Conservation (phyloP, 2,329 filamentous ascomycete species). For the Fusarium burgessii region DNA sequence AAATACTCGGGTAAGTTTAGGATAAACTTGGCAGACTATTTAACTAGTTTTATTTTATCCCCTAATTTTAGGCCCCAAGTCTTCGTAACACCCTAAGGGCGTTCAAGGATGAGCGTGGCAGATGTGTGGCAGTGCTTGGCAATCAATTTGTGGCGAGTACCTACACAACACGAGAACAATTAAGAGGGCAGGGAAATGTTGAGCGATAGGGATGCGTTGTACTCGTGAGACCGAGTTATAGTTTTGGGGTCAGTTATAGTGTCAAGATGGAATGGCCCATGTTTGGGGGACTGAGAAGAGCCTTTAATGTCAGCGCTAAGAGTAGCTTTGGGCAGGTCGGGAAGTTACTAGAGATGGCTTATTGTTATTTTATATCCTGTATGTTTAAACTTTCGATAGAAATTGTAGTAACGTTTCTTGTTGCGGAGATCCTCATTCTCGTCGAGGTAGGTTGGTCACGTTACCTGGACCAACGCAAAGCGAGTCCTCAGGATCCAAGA, state of each 20-base stretch:
- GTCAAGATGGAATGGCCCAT: not conserved
- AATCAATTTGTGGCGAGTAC: not conserved
- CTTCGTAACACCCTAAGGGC: too few relatives aligned
- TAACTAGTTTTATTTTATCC: too few relatives aligned
- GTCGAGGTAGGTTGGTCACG: not conserved
- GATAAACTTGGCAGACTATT: too few relatives aligned
- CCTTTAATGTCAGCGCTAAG: rapidly evolving
- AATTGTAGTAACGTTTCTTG: not conserved
- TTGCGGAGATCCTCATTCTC: not conserved
- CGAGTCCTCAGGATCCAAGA: too few relatives aligned
- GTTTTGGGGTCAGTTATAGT: not conserved
- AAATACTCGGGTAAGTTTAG: too few relatives aligned
- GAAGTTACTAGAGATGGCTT: not conserved
- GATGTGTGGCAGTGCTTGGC: not conserved
- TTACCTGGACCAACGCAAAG: too few relatives aligned
- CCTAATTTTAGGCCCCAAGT: too few relatives aligned
- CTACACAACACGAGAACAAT: not conserved
- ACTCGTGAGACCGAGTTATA: not conserved
- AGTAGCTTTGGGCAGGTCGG: rapidly evolving
- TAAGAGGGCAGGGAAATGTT: not conserved
- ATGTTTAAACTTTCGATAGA: too few relatives aligned
- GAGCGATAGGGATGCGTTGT: not conserved
- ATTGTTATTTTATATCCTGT: not conserved
- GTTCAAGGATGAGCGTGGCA: too few relatives aligned
- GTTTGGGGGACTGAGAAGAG: not conserved